Conservation (phyloP, 305 asterid species). For the Nicotiana rustica region DNA sequence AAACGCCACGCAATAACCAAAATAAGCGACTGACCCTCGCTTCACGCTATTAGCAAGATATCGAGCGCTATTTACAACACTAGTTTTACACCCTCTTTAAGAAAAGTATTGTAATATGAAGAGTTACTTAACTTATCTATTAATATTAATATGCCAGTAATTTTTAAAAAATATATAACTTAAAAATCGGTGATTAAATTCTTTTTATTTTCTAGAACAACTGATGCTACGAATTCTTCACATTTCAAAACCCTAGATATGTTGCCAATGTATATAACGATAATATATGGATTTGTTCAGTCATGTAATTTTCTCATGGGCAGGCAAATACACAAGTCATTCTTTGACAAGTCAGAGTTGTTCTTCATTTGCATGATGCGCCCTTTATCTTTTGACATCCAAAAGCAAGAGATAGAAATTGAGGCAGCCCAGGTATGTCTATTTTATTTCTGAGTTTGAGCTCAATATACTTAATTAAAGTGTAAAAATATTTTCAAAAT, state of each 20-base stretch:
- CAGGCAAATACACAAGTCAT: slow-evolving; percentile 73
- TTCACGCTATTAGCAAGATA: no score
- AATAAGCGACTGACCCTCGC: no score
- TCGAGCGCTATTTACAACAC: no score
- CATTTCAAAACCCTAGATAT: not conserved
- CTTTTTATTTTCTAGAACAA: no score
- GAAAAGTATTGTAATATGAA: no score
- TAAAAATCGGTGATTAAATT: no score
- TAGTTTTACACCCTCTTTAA: no score
- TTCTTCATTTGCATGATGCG: slow-evolving; percentile 69
- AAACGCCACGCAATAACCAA: no score
- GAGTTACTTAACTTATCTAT: no score
- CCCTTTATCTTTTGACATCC: slow-evolving; percentile 65
- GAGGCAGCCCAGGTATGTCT: slow-evolving; percentile 72
- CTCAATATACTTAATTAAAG: not conserved
- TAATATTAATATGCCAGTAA: no score
- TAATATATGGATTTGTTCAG: not conserved
- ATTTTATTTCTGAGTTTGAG: not conserved
- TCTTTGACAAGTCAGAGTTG: slow-evolving; percentile 67
- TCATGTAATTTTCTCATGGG: slow-evolving; percentile 30
- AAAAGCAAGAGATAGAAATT: slow-evolving; percentile 74
- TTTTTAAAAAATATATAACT: no score
- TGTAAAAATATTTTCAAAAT: no score
- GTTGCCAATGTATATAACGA: not conserved
- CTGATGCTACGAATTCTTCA: not conserved